Conservation (phyloP, 2,329 filamentous ascomycete species). For the Microsporum audouinii region DNA sequence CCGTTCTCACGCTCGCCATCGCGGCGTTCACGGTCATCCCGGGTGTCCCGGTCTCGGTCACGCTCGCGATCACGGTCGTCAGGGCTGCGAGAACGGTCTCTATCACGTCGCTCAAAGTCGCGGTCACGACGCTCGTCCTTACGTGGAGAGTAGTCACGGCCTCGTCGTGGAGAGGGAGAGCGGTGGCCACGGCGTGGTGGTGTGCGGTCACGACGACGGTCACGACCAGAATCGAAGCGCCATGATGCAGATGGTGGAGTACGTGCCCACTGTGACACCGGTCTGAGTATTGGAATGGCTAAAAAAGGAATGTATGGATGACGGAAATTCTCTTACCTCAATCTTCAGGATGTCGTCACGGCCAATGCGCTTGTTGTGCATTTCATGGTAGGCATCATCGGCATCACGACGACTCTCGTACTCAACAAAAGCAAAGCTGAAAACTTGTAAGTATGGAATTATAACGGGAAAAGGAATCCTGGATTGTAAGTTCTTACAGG, state of each 20-base stretch:
- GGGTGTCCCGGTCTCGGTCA: conserved; percentile 36
- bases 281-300: conserved; percentile 13
- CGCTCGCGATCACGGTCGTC: conserved; percentile 57
- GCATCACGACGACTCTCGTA: conserved; percentile 97
- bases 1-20: conserved; percentile 62
- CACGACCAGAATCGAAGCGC: conserved; percentile 83
- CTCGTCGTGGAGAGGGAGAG: conserved; percentile 47
- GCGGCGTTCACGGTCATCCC: conserved; percentile 57
- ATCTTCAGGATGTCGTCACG: conserved; percentile 95
- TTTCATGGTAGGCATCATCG: conserved; percentile 98
- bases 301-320: not conserved
- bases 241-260: conserved; percentile 96
- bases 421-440: conserved; percentile 91
- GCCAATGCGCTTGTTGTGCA: conserved; percentile 98
- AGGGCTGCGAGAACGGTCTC: conserved; percentile 58
- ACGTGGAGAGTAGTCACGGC: conserved; percentile 67
- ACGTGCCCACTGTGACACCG: conserved; percentile 70
- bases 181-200: conserved; percentile 62
- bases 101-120: conserved; percentile 58
- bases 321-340: conserved; percentile 52
- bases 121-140: conserved; percentile 78
- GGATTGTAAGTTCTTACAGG: conserved; percentile 59
- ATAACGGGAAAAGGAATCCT: conserved; percentile 6
- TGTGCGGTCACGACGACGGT: conserved; percentile 49
- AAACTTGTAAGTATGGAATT: conserved; percentile 11